Evolutionary conservation across 192 early-diverging fungal species (phyloP).

Genomic region (Rhizophagus prolifer): DNA sequence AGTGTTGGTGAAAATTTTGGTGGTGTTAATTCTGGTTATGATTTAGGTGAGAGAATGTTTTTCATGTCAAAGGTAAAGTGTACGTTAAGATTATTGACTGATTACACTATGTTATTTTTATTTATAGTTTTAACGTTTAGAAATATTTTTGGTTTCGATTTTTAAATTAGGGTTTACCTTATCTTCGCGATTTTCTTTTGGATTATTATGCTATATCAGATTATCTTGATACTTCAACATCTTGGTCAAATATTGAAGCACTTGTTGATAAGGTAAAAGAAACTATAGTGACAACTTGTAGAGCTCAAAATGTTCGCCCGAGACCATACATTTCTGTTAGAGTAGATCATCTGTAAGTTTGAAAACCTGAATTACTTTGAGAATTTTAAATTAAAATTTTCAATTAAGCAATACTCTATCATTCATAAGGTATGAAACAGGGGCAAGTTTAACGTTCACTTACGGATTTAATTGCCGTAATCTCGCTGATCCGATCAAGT

Average conservation of each 20-base stretch:
- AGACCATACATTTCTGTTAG: neutral
- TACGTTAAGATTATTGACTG: neutral
- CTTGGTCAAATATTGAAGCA: conserved; percentile 13
- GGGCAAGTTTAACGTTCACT: conserved; percentile 17
- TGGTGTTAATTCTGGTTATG: neutral
- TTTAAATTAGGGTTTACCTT: conserved; percentile 13
- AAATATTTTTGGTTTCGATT: neutral
- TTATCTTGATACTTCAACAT: neutral
- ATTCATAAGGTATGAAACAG: conserved; percentile 19
- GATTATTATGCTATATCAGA: conserved; percentile 20
- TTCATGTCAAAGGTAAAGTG: conserved; percentile 10
- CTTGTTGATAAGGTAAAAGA: conserved; percentile 3
- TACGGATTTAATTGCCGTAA: conserved; percentile 21
- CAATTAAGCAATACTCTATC: neutral
- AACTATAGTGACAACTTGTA: conserved; percentile 4
- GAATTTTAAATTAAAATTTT: neutral
- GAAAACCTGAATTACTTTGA: neutral
- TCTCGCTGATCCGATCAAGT: conserved; percentile 17
- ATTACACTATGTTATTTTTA: neutral
- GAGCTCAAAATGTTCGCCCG: neutral
- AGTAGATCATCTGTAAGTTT: conserved; percentile 1
- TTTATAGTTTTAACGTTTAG: neutral
- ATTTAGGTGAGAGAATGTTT: conserved; percentile 14
- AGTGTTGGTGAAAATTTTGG: neutral
- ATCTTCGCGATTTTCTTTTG: conserved; percentile 22